Percentiles rank a stretch among this genome's conserved stretches.
Evolutionary conservation across 1,139 yeast genomes (phyloP).

Genomic region (Scheffersomyces insectosa): DNA sequence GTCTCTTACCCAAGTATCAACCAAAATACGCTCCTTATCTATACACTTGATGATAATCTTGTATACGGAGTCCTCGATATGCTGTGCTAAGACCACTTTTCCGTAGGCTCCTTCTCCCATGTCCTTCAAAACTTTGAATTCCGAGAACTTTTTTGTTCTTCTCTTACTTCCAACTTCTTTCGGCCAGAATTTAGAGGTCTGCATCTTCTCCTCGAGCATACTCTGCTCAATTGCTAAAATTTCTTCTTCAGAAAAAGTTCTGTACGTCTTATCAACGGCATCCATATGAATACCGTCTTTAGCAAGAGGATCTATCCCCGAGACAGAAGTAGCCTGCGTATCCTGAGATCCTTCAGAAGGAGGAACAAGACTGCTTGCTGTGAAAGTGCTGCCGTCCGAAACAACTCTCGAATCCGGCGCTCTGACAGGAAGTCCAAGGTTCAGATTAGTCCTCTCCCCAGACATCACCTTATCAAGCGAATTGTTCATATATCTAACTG

Average conservation of each 20-base stretch:
- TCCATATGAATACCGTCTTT: not conserved
- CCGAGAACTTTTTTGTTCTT: conserved; percentile 67
- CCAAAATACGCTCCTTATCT: conserved; percentile 86
- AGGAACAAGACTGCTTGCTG: not conserved
- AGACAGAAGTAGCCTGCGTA: not conserved
- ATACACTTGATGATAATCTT: conserved; percentile 83
- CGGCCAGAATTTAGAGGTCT: conserved; percentile 52
- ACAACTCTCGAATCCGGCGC: not conserved
- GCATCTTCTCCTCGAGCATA: conserved; percentile 34
- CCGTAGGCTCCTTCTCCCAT: conserved; percentile 99
- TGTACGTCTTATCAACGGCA: conserved; percentile 5
- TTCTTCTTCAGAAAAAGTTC: conserved; percentile 37
- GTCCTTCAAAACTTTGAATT: conserved; percentile 68
- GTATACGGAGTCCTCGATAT: conserved; percentile 60
- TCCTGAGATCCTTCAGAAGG: not conserved
- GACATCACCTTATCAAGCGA: conserved; percentile 3
- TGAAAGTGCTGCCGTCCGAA: not conserved
- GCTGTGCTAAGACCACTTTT: conserved; percentile 79
- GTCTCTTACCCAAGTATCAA: conserved; percentile 97
- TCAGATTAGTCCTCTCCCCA: not conserved
- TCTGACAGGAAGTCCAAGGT: not conserved
- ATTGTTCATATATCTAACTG: conserved; percentile 16
- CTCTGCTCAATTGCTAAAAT: conserved; percentile 47
- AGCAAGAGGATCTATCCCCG: not conserved
- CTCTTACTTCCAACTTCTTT: conserved; percentile 57